These are phyloP conservation scores for Pyricularia sp. DNA, from an alignment of 2,329 filamentous ascomycete species.

Conservation along the genomic window DNA sequence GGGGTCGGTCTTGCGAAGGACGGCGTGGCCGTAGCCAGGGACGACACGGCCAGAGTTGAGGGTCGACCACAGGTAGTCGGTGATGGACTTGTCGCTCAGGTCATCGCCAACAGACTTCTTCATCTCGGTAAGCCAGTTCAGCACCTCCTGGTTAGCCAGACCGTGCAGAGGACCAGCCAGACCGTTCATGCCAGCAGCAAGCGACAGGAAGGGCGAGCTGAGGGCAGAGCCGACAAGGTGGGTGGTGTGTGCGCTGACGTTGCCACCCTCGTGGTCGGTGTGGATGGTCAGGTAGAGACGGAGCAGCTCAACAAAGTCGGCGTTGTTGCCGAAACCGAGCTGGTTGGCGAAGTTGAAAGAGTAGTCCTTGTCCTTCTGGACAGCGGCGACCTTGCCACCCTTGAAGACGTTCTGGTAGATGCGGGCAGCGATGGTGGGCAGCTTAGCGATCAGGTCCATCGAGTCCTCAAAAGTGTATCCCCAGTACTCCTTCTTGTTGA, in stretches of 20 bases:
- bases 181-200: slow-evolving; percentile 94
- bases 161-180: slow-evolving; percentile 97
- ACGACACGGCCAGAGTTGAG: slow-evolving; percentile 93
- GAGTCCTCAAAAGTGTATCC: slow-evolving; percentile 98
- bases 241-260: slow-evolving; percentile 96
- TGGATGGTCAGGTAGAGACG: slow-evolving; percentile 99
- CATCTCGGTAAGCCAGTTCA: slow-evolving; percentile 99
- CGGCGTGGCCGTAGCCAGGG: slow-evolving; percentile 95
- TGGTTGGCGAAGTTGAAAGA: slow-evolving; percentile 99
- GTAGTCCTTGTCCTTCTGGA: slow-evolving; percentile 99
- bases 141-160: slow-evolving; percentile 98
- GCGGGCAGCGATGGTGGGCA: slow-evolving; percentile 91
- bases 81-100: slow-evolving; percentile 91
- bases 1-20: slow-evolving; percentile 98
- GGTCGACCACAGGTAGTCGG: slow-evolving; percentile 96
- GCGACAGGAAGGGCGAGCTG: slow-evolving; percentile 92
- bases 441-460: slow-evolving; percentile 99
- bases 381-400: slow-evolving; percentile 90
- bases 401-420: slow-evolving; percentile 99
- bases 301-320: slow-evolving; percentile 96
- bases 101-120: slow-evolving; percentile 90
- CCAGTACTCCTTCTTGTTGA: slow-evolving; percentile 99
- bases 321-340: slow-evolving; percentile 90
- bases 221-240: slow-evolving; percentile 94
- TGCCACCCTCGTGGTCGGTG: slow-evolving; percentile 99